Base-by-base conservation (phyloP, 177 flowering plant genomes). In the Telopea speciosissima region DNA sequence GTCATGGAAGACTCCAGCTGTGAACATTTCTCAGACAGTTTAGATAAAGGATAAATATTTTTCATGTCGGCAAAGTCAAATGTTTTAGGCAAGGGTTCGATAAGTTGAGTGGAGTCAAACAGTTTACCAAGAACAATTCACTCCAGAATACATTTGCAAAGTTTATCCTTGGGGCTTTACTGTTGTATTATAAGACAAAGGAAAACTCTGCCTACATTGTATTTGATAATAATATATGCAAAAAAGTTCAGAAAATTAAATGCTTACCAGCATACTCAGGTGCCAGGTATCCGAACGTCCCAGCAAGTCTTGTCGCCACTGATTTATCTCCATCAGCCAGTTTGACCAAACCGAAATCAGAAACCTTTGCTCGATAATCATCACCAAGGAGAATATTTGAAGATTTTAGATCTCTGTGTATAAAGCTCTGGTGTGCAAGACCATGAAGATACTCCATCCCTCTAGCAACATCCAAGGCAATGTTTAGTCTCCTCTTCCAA, bases 331-430 rank as follows among this genome's bases (percentile, higher is more conserved):
- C 90, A 76, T 90, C 87, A 10, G 99, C 97, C 63, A 92, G 93
- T 79, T 95, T 95, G 68, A 95, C 99, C 67, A 95, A 77, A 28
- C 99, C 99, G 70, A 95, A 95, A 75, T 95, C 99, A 8, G 97
- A 88, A 68, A 95, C 88, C 79, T 95, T 95, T 13, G 99, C 99
- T 72, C 90, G 85, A 74, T 76, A 92, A 83, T 95, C 93, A 81
- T 95, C 99, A 65, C 90, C 94, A 16, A 95, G 91, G 72, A 95
- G 84, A 63, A 95, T 89, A 63, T 95, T 95, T 49, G 99, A 90
- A 58, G 99, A 82, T 72, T 95, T 95, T 16, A 94, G 95, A 75
- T 94, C 97, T 70, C 98, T 83, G 19, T 62, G 64, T 9, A 24
- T 24, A 22, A 10, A 24, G 26, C 13, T 22, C 3, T 61, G 23